Evolutionary conservation across 208 protist species (phyloP), one percentile per base, ranked within the genome.

Genomic region (Leishmania gerbilli): DNA sequence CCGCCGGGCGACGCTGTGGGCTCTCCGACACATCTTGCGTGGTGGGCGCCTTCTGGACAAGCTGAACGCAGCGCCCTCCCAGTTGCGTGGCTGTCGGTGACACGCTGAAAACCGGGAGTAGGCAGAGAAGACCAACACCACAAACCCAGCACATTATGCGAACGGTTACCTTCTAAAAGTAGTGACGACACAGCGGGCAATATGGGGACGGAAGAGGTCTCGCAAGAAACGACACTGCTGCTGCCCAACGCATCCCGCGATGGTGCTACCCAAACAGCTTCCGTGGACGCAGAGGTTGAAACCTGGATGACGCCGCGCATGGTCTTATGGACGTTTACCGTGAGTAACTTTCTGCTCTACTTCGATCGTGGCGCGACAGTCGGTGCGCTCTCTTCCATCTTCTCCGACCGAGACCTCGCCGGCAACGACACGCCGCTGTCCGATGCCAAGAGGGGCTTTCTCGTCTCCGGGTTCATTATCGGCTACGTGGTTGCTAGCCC

Each of bases 271-370:
- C 15, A 11, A 3, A 47, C 72, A 15, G 4, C 8, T 65, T 24
- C 9, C 6, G 19, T 4, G 13, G 1, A 51, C 8, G 3, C 74
- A 5, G 37, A 5, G 0, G 19, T 1, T 5, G 37, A 55, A 56
- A 6, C n/a, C 8, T 47, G 72, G 71, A 65, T 77, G 71, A 72
- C 77, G 24, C 72, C 85, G 17, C 37, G 71, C 17, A 49, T 83
- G 34, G 86, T 94, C 34, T 85, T 95, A 9, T 31, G 83, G 62
- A 77, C 89, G n/a, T 95, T 97, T 76, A 91, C 88, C 0, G 56
- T 83, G 2, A 76, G 95, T 19, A 97, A 95, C 82, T 95, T 97
- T 68, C 79, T 98, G 34, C 93, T 91, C 0, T 98, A 96, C 83
- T 97, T 94, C 79, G 93, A 98, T 79, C 86, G 92, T 40, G 94